Percentiles rank a stretch among this genome's conserved stretches.
phyloP scores from a whole-genome alignment of 306 rosid species.

The Ochetophila trinervis region DNA sequence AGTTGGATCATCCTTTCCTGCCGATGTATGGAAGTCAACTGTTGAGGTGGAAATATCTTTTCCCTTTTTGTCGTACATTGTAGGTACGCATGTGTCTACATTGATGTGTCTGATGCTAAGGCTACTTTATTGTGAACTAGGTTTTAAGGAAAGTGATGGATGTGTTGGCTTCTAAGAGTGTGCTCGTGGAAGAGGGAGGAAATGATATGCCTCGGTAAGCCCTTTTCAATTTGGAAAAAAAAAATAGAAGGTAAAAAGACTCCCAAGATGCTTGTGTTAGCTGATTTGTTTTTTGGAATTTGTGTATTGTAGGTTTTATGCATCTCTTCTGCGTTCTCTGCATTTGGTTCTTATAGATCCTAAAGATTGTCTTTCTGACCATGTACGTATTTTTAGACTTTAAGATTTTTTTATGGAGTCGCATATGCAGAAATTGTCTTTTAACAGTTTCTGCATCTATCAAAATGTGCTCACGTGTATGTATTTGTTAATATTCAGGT shows the following conservation, averaged over 20 bases:
- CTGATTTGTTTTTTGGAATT: slow-evolving; percentile 13
- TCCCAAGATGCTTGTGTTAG: not conserved
- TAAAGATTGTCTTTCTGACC: slow-evolving; percentile 74
- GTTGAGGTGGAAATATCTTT: slow-evolving; percentile 53
- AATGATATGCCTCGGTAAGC: slow-evolving; percentile 64
- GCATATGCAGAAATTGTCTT: slow-evolving; percentile 5
- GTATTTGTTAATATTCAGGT: slow-evolving; percentile 43
- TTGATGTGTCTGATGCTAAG: slow-evolving; percentile 10
- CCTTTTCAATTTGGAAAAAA: not conserved
- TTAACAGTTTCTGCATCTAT: slow-evolving; percentile 22
- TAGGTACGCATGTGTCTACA: slow-evolving; percentile 1
- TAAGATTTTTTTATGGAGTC: not conserved
- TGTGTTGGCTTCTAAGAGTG: slow-evolving; percentile 51
- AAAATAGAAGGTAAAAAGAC: slow-evolving; percentile 13
- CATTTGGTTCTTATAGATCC: slow-evolving; percentile 70
- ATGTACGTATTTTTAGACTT: slow-evolving; percentile 47
- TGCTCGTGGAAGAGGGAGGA: slow-evolving; percentile 64
- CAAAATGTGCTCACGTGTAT: not conserved
- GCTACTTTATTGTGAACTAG: slow-evolving; percentile 36
- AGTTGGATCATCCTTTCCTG: slow-evolving; percentile 50
- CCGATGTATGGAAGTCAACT: slow-evolving; percentile 65
- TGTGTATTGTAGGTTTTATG: slow-evolving; percentile 69
- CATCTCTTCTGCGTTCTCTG: slow-evolving; percentile 64
- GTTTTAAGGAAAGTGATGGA: slow-evolving; percentile 83
- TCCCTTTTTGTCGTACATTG: not conserved